Conservation (phyloP, 2,329 filamentous ascomycete genomes). For the Hymenoscyphus scutula region DNA sequence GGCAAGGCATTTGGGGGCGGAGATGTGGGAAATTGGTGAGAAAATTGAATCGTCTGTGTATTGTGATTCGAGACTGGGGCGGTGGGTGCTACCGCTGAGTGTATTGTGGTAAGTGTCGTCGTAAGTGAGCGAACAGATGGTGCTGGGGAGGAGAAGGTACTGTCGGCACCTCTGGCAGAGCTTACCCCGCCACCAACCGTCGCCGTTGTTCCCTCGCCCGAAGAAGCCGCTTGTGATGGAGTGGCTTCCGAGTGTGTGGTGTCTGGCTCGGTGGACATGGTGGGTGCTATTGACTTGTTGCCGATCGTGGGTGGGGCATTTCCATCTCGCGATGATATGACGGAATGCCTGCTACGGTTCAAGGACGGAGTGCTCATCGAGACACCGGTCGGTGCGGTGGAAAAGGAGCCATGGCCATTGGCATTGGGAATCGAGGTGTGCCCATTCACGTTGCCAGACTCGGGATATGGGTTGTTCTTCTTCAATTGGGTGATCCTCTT, state of each 20-base stretch:
- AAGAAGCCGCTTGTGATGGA: slow-evolving; percentile 68
- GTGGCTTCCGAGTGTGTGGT: slow-evolving; percentile 71
- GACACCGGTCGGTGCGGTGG: slow-evolving; percentile 52
- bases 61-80: slow-evolving; percentile 38
- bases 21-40: slow-evolving; percentile 61
- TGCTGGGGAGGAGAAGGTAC: slow-evolving; percentile 79
- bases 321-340: slow-evolving; percentile 59
- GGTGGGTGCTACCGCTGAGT: slow-evolving; percentile 58
- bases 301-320: slow-evolving; percentile 58
- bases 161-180: slow-evolving; percentile 66
- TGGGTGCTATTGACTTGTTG: slow-evolving; percentile 57
- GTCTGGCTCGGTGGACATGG: slow-evolving; percentile 80
- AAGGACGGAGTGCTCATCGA: slow-evolving; percentile 51
- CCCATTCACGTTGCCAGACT: slow-evolving; percentile 62
- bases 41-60: slow-evolving; percentile 53
- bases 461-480: slow-evolving; percentile 84
- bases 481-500: slow-evolving; percentile 56
- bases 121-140: slow-evolving; percentile 78
- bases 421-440: slow-evolving; percentile 36
- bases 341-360: slow-evolving; percentile 57
- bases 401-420: slow-evolving; percentile 53
- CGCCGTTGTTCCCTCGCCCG: slow-evolving; percentile 69
- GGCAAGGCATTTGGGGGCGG: slow-evolving; percentile 72
- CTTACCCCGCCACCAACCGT: slow-evolving; percentile 65
- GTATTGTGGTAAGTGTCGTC: slow-evolving; percentile 82